Evolutionary conservation across 768 basidiomycete species (phyloP).

Genomic region (Trametes maxima): DNA sequence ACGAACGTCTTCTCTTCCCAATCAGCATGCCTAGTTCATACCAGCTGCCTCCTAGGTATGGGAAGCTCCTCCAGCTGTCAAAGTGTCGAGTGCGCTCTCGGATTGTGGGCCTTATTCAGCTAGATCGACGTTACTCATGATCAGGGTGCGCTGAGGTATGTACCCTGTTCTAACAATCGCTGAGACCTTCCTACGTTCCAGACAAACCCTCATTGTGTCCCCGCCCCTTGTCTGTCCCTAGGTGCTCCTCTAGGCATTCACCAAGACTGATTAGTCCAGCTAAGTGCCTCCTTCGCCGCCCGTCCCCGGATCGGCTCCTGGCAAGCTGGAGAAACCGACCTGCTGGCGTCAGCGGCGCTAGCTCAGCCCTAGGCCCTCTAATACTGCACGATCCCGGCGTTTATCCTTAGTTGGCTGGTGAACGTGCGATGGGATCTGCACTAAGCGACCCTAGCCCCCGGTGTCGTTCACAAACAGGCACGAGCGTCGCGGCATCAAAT

Average conservation of each 20-base stretch:
- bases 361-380: background rate
- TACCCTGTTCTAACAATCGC: conserved; percentile 6
- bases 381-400: conserved; percentile 8
- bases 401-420: conserved; percentile 15
- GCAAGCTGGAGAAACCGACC: background rate
- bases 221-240: background rate
- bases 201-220: conserved; percentile 10
- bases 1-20: too few species aligned
- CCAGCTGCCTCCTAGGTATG: background rate
- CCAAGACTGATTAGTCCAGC: conserved; percentile 2
- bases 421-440: conserved; percentile 10
- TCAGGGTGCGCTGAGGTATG: conserved; percentile 3
- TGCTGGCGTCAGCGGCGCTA: conserved; percentile 8
- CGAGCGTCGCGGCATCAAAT: conserved; percentile 17
- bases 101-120: background rate
- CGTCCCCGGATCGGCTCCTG: background rate
- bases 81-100: background rate
- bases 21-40: background rate
- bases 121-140: conserved; percentile 6
- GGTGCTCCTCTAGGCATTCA: conserved; percentile 3
- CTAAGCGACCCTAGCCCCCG: conserved; percentile 4
- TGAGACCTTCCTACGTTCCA: conserved; percentile 10
- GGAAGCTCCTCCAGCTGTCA: conserved; percentile 1
- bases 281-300: conserved; percentile 2
- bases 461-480: conserved; percentile 11